Evolutionary conservation across 805 yeast species (phyloP).

Genomic region (Yamadazyma tumulicola): DNA sequence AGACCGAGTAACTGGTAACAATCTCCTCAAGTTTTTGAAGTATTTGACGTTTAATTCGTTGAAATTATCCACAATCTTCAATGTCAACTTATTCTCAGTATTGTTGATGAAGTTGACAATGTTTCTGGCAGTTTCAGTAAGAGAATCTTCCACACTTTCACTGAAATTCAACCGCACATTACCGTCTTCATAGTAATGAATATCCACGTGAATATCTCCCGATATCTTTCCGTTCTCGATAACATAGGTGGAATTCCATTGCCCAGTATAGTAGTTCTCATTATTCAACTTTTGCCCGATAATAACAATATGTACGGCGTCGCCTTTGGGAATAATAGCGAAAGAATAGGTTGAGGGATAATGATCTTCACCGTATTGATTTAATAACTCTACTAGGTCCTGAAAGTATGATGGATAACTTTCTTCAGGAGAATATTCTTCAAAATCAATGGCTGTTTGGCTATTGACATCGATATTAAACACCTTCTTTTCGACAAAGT

Average conservation of each 20-base stretch:
- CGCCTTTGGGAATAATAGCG: slow-evolving; percentile 35
- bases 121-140: slow-evolving; percentile 22
- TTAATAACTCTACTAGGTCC: slow-evolving; percentile 30
- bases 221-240: slow-evolving; percentile 35
- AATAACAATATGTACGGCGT: slow-evolving; percentile 48
- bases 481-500: slow-evolving; percentile 42
- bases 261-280: slow-evolving; percentile 83
- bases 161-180: slow-evolving; percentile 70
- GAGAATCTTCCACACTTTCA: slow-evolving; percentile 25
- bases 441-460: slow-evolving; percentile 47
- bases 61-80: slow-evolving; percentile 58
- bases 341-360: slow-evolving; percentile 58
- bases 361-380: slow-evolving; percentile 57
- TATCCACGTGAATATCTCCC: slow-evolving; percentile 64
- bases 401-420: slow-evolving; percentile 28
- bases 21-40: slow-evolving; percentile 84
- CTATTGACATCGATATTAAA: slow-evolving; percentile 59
- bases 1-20: slow-evolving; percentile 86
- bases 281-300: slow-evolving; percentile 72
- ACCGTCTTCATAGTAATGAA: slow-evolving; percentile 95
- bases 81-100: slow-evolving; percentile 60
- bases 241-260: slow-evolving; percentile 72
- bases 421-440: slow-evolving; percentile 19
- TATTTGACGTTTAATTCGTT: slow-evolving; percentile 69
- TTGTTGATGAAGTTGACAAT: slow-evolving; percentile 47